These are phyloP conservation scores for Haplosporangium sp. DNA, from an alignment of 371 early-diverging fungal species.

Conservation along the genomic window DNA sequence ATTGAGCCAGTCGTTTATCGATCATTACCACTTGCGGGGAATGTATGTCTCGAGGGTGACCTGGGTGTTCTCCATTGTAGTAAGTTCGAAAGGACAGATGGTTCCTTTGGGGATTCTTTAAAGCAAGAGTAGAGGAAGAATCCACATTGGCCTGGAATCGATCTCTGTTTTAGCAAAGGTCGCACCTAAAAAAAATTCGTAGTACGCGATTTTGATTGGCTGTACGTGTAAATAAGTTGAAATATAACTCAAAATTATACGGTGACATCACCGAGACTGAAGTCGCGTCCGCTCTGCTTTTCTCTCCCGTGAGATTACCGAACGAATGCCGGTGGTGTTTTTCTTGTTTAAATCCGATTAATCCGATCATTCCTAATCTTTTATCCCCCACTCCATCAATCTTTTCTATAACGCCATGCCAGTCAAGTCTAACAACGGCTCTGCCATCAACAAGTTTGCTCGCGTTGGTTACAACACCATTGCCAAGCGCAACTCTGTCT, in stretches of 20 bases:
- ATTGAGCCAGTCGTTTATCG: not conserved
- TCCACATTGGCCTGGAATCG: not conserved
- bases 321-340: not conserved
- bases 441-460: slow-evolving; percentile 56
- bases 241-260: not conserved
- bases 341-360: not conserved
- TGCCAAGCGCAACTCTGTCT: slow-evolving; percentile 82
- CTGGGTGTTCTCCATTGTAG: slow-evolving; percentile 49
- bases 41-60: slow-evolving; percentile 57
- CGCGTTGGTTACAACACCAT: slow-evolving; percentile 74
- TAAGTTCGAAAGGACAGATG: slow-evolving; percentile 21
- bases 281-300: not conserved
- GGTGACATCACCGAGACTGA: not conserved
- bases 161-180: not conserved
- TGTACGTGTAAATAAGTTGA: not conserved
- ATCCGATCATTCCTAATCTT: slow-evolving; percentile 4
- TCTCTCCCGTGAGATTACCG: not conserved
- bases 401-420: slow-evolving; percentile 32
- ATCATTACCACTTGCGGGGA: slow-evolving; percentile 56
- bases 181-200: not conserved
- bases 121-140: slow-evolving; percentile 51
- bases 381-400: not conserved
- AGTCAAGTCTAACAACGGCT: slow-evolving; percentile 55
- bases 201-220: not conserved
- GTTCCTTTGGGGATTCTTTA: slow-evolving; percentile 41